Base-by-base conservation (phyloP, 2,329 filamentous ascomycete species). In the Arthroderma uncinatum region DNA sequence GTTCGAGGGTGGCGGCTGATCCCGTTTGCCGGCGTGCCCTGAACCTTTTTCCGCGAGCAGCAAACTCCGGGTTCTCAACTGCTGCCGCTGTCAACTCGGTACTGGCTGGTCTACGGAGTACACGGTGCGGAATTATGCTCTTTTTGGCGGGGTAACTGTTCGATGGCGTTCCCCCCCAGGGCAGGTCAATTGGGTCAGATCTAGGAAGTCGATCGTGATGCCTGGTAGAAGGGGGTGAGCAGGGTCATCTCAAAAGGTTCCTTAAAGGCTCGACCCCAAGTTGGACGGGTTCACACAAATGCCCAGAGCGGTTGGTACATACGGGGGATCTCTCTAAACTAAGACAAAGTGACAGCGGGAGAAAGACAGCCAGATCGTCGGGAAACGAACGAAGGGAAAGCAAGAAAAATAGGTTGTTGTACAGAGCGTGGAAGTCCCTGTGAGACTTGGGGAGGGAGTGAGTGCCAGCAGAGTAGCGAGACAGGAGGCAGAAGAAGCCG, bases 321-420 rank as follows among this genome's bases (percentile, higher is more conserved):
- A 34, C 25, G 25, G 21, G 21, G 40, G 9, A 47, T 47, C 47
- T 50, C 47, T 50, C 25, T 21, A 47, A n/a, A 23, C 40, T 12
- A 14, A 10, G 23, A 25, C 12, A 19, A 7, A 21, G 39, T 3
- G 6, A 42, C 16, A 21, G 44, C 23, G 23, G 21, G 25, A 28
- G 21, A 25, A 25, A 30, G 47, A 53, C 30, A 53, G 50, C 42
- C 16, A 19, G 42, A 19, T 25, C 16, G 30, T 19, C 10, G 36
- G 50, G 21, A 34, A 37, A 37, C 30, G 50, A 53, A 53, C 36
- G 57, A 58, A 44, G 60, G 58, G 42, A 61, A 55, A 34, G 62
- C 62, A 53, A 56, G 60, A 60, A 64, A 62, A 62, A 58, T 59
- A 44, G 61, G 61, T 42, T 67, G 67, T 64, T 67, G 64, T 68